Base-by-base conservation (phyloP, 257 asterid genomes). In the Agastache rugosa region DNA sequence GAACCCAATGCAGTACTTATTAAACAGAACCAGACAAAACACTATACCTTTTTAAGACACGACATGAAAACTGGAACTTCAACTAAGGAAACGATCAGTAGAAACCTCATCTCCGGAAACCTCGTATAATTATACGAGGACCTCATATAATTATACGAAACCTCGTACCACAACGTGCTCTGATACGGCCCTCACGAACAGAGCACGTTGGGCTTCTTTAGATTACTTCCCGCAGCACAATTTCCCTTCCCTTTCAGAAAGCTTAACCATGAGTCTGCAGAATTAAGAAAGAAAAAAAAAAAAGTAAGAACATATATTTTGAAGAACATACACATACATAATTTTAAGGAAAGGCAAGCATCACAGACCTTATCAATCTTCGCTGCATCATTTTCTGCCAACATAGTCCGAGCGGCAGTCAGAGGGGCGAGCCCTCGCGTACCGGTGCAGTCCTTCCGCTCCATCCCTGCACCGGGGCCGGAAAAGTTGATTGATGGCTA, bases 401-500 rank as follows among this genome's bases (percentile, higher is more conserved):
- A 41, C 23, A 29, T 39, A 56, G 47, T 56, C 76, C 67, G 67
- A 76, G 76, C 73, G 47, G 69, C 80, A 31, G 42, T 71, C 72
- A 1, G 59, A 17, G 31, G 76, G 74, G 86, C 78, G 77, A 86
- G 84, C 87, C 84, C 88, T 55, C 25, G 84, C 82, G 63, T 73
- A 39, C 84, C 80, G 55, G 87, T 84, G 81, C 84, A 75, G 82
- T 77, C 73, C 45, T 61, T 69, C 75, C 65, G 81, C 87, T 73
- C 83, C 71, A 44, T 75, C 55, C 20, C 55, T 48, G 20, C 54
- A 47, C 88, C 62, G 55, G 87, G 67, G 42, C 70, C 71, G 67
- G 75, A 59, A 41, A 73, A 75, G 63, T 74, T 67, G 64, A 77
- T 69, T 86, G 89, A 86, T 86, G 82, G 89, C 84, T 84, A 84